Percentiles rank a stretch among this genome's conserved stretches.
phyloP scores from a whole-genome alignment of 768 basidiomycete species.

The Tylopilus felleus region DNA sequence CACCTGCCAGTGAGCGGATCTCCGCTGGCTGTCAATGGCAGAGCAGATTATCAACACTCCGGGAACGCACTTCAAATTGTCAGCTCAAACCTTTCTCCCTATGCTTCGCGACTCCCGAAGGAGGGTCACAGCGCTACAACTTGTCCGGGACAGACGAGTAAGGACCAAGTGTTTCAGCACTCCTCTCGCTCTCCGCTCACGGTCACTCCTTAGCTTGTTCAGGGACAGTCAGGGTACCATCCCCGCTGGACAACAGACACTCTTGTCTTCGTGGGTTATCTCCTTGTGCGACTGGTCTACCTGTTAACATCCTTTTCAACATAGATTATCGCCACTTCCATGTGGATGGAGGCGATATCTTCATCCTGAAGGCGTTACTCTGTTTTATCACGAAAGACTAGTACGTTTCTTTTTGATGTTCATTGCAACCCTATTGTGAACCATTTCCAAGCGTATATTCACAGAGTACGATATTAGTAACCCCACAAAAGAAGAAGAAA shows the following conservation, averaged over 20 bases:
- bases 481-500: background rate
- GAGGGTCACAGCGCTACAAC: conserved; percentile 10
- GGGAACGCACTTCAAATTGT: background rate
- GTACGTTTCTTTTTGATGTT: too few relatives aligned
- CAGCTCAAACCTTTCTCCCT: background rate
- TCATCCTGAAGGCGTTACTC: conserved; percentile 13
- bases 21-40: too few relatives aligned
- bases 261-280: conserved; percentile 8
- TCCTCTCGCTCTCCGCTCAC: background rate
- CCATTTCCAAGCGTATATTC: too few relatives aligned
- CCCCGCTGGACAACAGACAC: conserved; percentile 5
- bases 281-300: background rate
- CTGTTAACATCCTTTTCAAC: background rate
- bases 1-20: too few relatives aligned
- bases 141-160: background rate
- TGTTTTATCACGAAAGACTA: conserved; percentile 13
- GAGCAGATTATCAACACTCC: too few relatives aligned
- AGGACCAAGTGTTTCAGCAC: background rate
- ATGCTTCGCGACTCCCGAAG: conserved; percentile 3
- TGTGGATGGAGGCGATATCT: conserved; percentile 8
- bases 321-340: background rate
- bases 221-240: conserved; percentile 8
- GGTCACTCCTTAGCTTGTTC: conserved; percentile 7
- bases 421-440: too few relatives aligned
- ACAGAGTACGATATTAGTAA: too few relatives aligned